Conservation (phyloP, 1,284 basidiomycete genomes). For the Cystobasidiaceae sp. region DNA sequence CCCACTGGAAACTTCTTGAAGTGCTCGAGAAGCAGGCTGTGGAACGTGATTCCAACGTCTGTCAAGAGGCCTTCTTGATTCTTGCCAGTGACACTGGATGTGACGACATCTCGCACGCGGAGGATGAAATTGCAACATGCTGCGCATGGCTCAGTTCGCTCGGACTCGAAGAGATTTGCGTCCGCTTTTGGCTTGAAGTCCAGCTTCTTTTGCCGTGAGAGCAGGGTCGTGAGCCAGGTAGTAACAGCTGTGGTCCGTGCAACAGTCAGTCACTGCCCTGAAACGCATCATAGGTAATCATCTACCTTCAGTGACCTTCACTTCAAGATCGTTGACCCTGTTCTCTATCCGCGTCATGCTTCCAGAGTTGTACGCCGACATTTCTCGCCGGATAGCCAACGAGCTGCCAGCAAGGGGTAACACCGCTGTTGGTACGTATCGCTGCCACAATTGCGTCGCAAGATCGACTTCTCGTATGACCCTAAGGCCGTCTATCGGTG, state of each 20-base stretch:
- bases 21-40: constrained; percentile 90
- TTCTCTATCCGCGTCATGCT: constrained; percentile 81
- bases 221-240: constrained; percentile 54
- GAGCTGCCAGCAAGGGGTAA: constrained; percentile 80
- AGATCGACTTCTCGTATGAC: constrained; percentile 76
- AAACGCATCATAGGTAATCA: constrained; percentile 13
- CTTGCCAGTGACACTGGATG: constrained; percentile 75
- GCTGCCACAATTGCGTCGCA: constrained; percentile 93
- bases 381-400: constrained; percentile 84
- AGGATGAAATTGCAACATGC: constrained; percentile 80
- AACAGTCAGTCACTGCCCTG: background rate
- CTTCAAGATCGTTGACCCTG: constrained; percentile 73
- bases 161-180: constrained; percentile 84
- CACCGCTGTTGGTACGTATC: constrained; percentile 86
- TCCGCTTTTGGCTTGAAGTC: constrained; percentile 98
- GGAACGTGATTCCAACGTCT: constrained; percentile 91
- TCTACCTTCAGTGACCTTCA: constrained; percentile 76
- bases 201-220: constrained; percentile 85
- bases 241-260: constrained; percentile 43
- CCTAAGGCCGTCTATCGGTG: constrained; percentile 64
- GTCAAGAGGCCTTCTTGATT: constrained; percentile 87
- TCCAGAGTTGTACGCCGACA: constrained; percentile 89
- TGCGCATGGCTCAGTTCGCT: constrained; percentile 93
- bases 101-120: constrained; percentile 67
- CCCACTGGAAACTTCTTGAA: constrained; percentile 93